Conservation (phyloP, 2,329 filamentous ascomycete genomes). For the Fusarium torreyae region DNA sequence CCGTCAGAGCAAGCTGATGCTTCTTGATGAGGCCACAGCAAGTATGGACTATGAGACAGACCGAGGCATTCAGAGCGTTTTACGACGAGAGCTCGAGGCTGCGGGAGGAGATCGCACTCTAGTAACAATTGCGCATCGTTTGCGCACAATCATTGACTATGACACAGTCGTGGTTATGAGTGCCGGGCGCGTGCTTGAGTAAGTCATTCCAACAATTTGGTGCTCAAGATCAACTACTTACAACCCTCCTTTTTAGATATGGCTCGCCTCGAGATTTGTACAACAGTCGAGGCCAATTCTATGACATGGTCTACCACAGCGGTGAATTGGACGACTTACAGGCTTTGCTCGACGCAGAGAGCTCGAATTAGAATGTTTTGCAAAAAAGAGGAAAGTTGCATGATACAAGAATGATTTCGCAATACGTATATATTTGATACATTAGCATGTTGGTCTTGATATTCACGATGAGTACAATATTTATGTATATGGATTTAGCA, state of each 20-base stretch:
- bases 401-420: background rate
- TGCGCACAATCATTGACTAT: conserved; percentile 73
- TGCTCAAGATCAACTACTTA: conserved; percentile 7
- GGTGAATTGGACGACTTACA: conserved; percentile 66
- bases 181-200: conserved; percentile 68
- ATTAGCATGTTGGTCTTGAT: background rate
- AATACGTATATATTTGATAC: background rate
- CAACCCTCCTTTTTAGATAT: conserved; percentile 50
- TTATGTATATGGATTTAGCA: background rate
- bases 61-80: conserved; percentile 67
- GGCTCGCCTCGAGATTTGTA: conserved; percentile 66
- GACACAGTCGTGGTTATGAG: conserved; percentile 72
- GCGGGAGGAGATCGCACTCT: conserved; percentile 64
- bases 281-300: conserved; percentile 62
- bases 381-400: background rate
- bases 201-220: conserved; percentile 43
- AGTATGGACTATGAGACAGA: conserved; percentile 74
- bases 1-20: conserved; percentile 68
- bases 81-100: conserved; percentile 65
- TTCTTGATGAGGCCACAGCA: conserved; percentile 72
- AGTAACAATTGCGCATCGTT: conserved; percentile 71
- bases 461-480: background rate
- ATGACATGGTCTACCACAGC: conserved; percentile 70
- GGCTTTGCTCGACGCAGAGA: conserved; percentile 50
- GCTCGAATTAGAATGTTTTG: background rate